Evolutionary conservation across 1,284 basidiomycete species (phyloP), one percentile per base, ranked within the genome.

Genomic region (Ceratobasidium sp.): DNA sequence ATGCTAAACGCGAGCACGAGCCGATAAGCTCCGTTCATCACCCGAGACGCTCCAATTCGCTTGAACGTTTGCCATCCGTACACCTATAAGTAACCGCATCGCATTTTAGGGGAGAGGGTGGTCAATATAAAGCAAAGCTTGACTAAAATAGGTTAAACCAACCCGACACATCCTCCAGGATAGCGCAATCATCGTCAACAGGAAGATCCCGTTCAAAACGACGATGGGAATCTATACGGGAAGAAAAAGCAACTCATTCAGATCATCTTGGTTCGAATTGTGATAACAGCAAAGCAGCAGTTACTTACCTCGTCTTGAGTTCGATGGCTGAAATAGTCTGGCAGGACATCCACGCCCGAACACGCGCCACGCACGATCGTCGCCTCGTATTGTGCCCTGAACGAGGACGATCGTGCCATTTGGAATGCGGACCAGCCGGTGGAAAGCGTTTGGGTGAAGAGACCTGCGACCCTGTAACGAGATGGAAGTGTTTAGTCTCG

Each of bases 51-150:
- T 59, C 93, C 93, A 74, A 94, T 90, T 78, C 93, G 91, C 83
- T 94, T 94, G 88, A 94, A 94, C 0, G 93, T 94, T 84, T 93
- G 91, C 93, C 92, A 94, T 65, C 93, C 92, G 82, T 93, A 94
- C 40, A 88, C 83, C 93, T 94, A 77, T 40, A 26, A 33, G 40
- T 33, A n/a, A n/a, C n/a, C n/a, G n/a, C n/a, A n/a, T 33, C 33
- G 33, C 33, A 33, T 33, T 33, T 33, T 33, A 4, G 33, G 33
- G 33, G 33, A 33, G 33, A 33, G n/a, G n/a, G n/a, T 33, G 33
- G 33, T 33, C 33, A 33, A 33, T 33, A n/a, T n/a, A n/a, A 33
- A 33, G 4, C 4, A 33, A 33, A 33, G 2, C 33, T 33, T 33
- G 33, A 76, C 52, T n/a, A 9, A 62, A 52, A 74, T 3, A 33